phyloP scores from a whole-genome alignment of 2,329 filamentous ascomycete genomes.

The Botrytis squamosa region DNA sequence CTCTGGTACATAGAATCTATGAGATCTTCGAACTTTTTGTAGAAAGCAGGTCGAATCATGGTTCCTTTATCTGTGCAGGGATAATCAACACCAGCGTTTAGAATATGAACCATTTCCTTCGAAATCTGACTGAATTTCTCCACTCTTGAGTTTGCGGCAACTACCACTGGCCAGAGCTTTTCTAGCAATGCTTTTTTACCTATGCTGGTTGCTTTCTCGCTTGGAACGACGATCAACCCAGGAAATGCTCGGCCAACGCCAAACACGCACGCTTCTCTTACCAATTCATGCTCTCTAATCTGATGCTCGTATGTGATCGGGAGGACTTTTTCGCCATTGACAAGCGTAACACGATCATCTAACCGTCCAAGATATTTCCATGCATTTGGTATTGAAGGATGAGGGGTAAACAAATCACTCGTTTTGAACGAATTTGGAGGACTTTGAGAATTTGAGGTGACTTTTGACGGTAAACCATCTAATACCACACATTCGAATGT shows the following conservation, averaged over 20 bases:
- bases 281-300: constrained; percentile 51
- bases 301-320: constrained; percentile 51
- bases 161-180: constrained; percentile 50
- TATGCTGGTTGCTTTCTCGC: constrained; percentile 44
- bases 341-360: constrained; percentile 47
- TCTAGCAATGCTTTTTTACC: constrained; percentile 48
- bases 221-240: constrained; percentile 54
- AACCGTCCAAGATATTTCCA: constrained; percentile 49
- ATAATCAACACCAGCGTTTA: constrained; percentile 45
- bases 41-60: constrained; percentile 51
- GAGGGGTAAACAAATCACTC: constrained; percentile 45
- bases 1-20: constrained; percentile 45
- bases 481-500: constrained; percentile 35
- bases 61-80: constrained; percentile 55
- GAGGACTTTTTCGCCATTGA: constrained; percentile 51
- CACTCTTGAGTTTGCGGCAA: constrained; percentile 50
- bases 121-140: constrained; percentile 55
- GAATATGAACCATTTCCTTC: constrained; percentile 51
- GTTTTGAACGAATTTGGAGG: constrained; percentile 48
- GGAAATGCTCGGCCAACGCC: constrained; percentile 53
- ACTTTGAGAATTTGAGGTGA: constrained; percentile 41
- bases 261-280: constrained; percentile 59
- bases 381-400: constrained; percentile 43
- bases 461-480: constrained; percentile 44
- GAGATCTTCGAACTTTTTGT: constrained; percentile 44